Base-by-base conservation (phyloP, 208 protist species). In the Phytomonas serpens region DNA sequence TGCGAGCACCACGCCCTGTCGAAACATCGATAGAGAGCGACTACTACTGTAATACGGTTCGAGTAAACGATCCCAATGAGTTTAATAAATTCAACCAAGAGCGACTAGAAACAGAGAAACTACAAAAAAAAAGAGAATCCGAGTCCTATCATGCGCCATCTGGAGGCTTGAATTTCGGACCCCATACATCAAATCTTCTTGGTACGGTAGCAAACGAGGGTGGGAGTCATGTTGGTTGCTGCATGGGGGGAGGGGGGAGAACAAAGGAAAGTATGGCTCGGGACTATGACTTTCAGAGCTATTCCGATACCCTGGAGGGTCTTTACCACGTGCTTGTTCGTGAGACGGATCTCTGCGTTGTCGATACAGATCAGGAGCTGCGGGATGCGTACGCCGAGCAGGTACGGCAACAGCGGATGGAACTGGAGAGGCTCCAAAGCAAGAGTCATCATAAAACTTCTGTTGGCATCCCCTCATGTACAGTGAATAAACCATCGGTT, bases 331-430 rank as follows among this genome's bases (percentile, higher is more conserved):
- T 85, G 2, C 74, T 93, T 19, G 78, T 93, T 62, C 47, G 38
- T 40, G 85, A 90, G 42, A 93, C 84, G 64, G 88, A 90, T 19
- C 73, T 65, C n/a, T 83, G 83, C 37, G 64, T 93, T 64, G 89
- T 77, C 74, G 78, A 82, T 5, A 90, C 88, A 0, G 85, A 93
- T 62, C 81, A 75, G 73, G 81, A 78, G 69, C 72, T 93, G 64
- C 76, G 88, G 4, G 72, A 82, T 72, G 72, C 77, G 19, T 93
- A 93, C 77, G 69, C 69, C 66, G 67, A 61, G 37, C 82, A 90
- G 74, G 38, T 89, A 52, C 65, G 73, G 52, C 38, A 77, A 30
- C 76, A 87, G 57, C 76, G 73, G 40, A 64, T 70, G 33, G 76
- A 77, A 34, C 61, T 69, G 42, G 62, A 82, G 40, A 69, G 68